Conservation (phyloP, 1,284 basidiomycete genomes). For the Amylostereum areolatum region DNA sequence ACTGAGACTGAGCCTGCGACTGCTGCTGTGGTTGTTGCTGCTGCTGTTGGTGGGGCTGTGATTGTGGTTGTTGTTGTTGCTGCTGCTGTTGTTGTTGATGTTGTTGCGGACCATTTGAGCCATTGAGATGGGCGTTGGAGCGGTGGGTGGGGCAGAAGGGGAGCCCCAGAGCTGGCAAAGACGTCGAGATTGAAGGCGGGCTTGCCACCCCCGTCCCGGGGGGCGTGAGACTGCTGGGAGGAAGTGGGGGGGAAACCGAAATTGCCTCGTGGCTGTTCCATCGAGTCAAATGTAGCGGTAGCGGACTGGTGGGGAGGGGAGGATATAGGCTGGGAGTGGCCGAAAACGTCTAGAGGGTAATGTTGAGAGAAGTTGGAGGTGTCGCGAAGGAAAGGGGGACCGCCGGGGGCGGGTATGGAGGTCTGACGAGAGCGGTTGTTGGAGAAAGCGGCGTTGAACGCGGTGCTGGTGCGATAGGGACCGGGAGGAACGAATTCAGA, state of each 20-base stretch:
- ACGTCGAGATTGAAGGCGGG: conserved; percentile 15
- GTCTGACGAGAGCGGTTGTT: conserved; percentile 25
- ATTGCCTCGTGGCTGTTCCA: conserved; percentile 18
- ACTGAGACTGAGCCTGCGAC: too few species aligned
- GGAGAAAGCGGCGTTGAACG: conserved; percentile 28
- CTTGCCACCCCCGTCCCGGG: conserved; percentile 11
- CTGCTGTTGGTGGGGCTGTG: too few species aligned
- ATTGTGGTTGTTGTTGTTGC: conserved; percentile 22
- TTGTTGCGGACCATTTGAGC: conserved; percentile 9
- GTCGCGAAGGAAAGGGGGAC: conserved; percentile 25
- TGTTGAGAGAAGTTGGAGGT: conserved; percentile 21
- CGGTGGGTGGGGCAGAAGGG: conserved; percentile 9
- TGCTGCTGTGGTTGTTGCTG: too few species aligned
- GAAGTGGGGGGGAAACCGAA: conserved; percentile 21
- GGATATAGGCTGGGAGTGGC: conserved; percentile 17
- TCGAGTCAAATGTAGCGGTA: conserved; percentile 19
- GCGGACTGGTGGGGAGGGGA: conserved; percentile 14
- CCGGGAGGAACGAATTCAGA: conserved; percentile 31
- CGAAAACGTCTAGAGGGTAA: conserved; percentile 24
- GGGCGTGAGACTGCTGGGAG: conserved; percentile 15
- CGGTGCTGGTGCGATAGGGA: conserved; percentile 27
- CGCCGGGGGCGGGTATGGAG: conserved; percentile 10
- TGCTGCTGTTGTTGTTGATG: conserved; percentile 21
- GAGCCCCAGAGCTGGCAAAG: conserved; percentile 4
- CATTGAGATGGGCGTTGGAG: conserved; percentile 5